Base-by-base conservation (phyloP, 805 yeast genomes). In the Kodamaea kaohsiungensis region DNA sequence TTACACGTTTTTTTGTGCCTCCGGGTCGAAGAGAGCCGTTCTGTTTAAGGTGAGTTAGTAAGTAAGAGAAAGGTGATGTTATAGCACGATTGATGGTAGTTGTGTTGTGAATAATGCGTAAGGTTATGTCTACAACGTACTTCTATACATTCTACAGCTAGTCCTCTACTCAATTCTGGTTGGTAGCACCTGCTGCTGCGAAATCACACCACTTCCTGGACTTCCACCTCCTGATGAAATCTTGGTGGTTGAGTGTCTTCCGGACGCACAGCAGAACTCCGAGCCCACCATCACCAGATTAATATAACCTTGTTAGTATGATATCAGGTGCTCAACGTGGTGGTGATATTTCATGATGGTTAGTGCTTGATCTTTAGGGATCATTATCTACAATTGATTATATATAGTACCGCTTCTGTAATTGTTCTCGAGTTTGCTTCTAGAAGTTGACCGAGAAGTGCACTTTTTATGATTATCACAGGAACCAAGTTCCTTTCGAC, bases 201-300 rank as follows among this genome's bases (percentile, higher is more conserved):
- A 10, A 17, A 6, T 19, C 19, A 13, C 19, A 16, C 25, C 45
- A 15, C 45, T 16, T 22, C 25, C n/a, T n/a, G n/a, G n/a, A n/a
- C n/a, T 8, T 43, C 13, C 37, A 43, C 47, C 18, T 9, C 48
- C 18, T 45, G 35, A 19, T 22, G 12, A n/a, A 15, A 19, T 4
- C 35, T 30, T 45, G 48, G 12, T 45, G 45, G 45, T 40, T 19
- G 45, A n/a, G 22, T 16, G 45, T 40, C 45, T 40, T 19, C 45
- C 45, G 45, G 45, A n/a, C 45, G 25, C 19, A 30, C 35, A 9
- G 45, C 45, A 40, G 25, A 40, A 40, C 45, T 40, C 45, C 45
- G 45, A 40, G 35, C 45, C n/a, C n/a, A 40, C 19, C 45, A 25
- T 30, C 35, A 30, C 35, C 35, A 30, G 35, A 30, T 30, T 30